Conservation (phyloP, 176 grass and related monocot species). For the Coix lacrymajobi region DNA sequence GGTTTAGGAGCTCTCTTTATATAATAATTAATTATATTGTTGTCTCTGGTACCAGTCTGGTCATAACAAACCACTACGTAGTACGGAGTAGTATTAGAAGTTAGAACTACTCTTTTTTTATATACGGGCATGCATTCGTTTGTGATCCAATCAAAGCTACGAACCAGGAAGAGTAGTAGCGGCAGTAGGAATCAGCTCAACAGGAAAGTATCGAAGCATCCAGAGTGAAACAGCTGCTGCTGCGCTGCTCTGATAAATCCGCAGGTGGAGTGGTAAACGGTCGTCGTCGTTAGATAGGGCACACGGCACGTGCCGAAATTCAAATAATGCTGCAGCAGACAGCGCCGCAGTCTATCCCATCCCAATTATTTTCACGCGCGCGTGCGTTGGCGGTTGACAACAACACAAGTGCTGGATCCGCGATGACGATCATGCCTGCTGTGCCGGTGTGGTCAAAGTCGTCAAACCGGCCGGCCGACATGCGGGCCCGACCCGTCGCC, state of each 20-base stretch:
- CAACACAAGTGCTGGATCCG: too few species aligned
- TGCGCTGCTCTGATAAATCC: not conserved
- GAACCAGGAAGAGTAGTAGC: not conserved
- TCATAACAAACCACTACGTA: not conserved
- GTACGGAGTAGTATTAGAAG: too few species aligned
- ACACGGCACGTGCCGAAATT: constrained; percentile 12
- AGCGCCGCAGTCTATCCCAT: too few species aligned
- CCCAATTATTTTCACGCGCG: not conserved
- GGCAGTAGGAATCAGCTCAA: not conserved
- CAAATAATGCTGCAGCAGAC: too few species aligned
- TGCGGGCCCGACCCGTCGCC: not conserved
- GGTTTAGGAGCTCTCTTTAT: not conserved
- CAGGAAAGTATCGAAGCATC: not conserved
- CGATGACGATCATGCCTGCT: too few species aligned
- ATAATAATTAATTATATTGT: too few species aligned
- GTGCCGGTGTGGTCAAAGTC: too few species aligned
- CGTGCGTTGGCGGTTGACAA: not conserved
- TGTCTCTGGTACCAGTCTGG: too few species aligned
- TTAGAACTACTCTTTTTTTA: not conserved
- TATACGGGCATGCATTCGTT: not conserved
- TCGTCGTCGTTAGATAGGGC: not conserved
- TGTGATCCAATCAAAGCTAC: not conserved
- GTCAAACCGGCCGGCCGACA: constrained; percentile 14
- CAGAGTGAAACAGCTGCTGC: not conserved
- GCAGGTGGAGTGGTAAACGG: constrained; percentile 21